These are phyloP conservation scores for Lomentospora prolificans DNA, from an alignment of 2,329 filamentous ascomycete genomes.

Conservation along the genomic window DNA sequence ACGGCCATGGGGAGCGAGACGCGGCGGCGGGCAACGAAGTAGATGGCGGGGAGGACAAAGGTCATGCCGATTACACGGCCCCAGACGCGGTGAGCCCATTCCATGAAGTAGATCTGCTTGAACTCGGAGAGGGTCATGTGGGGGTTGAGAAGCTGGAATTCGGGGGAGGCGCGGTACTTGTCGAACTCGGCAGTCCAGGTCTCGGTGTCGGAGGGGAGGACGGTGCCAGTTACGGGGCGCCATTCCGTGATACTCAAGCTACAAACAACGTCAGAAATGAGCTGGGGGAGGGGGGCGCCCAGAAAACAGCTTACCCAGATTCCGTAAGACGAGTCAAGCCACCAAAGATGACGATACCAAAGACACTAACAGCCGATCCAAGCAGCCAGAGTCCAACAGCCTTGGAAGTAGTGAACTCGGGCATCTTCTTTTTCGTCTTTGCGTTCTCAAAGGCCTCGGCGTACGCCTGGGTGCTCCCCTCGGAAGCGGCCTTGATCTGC, in stretches of 20 bases:
- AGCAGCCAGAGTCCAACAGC: constrained; percentile 85
- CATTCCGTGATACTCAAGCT: constrained; percentile 98
- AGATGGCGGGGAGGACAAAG: constrained; percentile 78
- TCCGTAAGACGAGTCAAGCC: constrained; percentile 90
- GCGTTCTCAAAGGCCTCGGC: constrained; percentile 1
- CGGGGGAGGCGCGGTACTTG: constrained; percentile 85
- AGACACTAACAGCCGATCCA: constrained; percentile 84
- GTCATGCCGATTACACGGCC: constrained; percentile 83
- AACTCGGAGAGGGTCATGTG: constrained; percentile 90
- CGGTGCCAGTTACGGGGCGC: constrained; percentile 86
- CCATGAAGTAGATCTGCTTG: constrained; percentile 99
- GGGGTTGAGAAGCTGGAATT: constrained; percentile 86
- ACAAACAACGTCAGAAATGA: background rate
- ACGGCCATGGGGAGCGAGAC: constrained; percentile 70
- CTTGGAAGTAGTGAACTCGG: constrained; percentile 60
- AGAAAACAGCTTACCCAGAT: constrained; percentile 60
- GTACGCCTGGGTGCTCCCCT: constrained; percentile 1
- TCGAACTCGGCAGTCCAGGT: constrained; percentile 91
- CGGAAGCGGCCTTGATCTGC: constrained; percentile 5
- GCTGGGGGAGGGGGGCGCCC: no score
- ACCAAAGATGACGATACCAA: constrained; percentile 93
- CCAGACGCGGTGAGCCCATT: constrained; percentile 95
- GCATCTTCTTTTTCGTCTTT: constrained; percentile 19
- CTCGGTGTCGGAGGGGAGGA: constrained; percentile 66
- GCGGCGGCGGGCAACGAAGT: constrained; percentile 72